phyloP scores from a whole-genome alignment of 163 green algal genomes.

The Chlamydomonas reinhardtii region DNA sequence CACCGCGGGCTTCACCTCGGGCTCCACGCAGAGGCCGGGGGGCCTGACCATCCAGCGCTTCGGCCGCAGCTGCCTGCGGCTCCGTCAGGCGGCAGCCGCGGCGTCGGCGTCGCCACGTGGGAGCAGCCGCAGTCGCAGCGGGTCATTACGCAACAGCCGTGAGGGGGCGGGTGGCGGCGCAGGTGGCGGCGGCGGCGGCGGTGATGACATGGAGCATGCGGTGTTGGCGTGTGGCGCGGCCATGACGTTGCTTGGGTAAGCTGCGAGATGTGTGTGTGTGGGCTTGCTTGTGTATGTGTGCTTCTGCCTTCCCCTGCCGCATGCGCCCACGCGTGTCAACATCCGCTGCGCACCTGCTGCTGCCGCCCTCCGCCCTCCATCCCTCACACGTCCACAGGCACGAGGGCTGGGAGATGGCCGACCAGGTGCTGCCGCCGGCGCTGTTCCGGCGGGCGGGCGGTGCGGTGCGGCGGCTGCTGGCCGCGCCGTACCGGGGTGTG shows the following conservation, averaged over 20 bases:
- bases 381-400: too few relatives aligned
- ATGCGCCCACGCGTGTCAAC: too few relatives aligned
- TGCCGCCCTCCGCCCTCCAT: too few relatives aligned
- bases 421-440: constrained; percentile 42
- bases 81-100: constrained; percentile 1
- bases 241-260: constrained; percentile 24
- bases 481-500: background rate
- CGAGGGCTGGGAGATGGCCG: constrained; percentile 53
- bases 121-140: background rate
- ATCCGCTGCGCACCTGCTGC: too few relatives aligned
- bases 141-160: background rate
- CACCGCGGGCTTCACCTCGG: too few relatives aligned
- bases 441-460: constrained; percentile 5
- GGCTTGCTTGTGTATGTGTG: too few relatives aligned
- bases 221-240: constrained; percentile 1
- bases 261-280: too few relatives aligned
- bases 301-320: too few relatives aligned
- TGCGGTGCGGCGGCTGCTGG: background rate
- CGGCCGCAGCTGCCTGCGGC: constrained; percentile 5
- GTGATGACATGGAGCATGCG: background rate
- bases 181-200: background rate
- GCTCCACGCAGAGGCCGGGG: too few relatives aligned
- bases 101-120: background rate
- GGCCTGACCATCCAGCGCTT: constrained; percentile 42
- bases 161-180: background rate